Conservation (phyloP, 2,329 filamentous ascomycete species). For the Alternaria solani region DNA sequence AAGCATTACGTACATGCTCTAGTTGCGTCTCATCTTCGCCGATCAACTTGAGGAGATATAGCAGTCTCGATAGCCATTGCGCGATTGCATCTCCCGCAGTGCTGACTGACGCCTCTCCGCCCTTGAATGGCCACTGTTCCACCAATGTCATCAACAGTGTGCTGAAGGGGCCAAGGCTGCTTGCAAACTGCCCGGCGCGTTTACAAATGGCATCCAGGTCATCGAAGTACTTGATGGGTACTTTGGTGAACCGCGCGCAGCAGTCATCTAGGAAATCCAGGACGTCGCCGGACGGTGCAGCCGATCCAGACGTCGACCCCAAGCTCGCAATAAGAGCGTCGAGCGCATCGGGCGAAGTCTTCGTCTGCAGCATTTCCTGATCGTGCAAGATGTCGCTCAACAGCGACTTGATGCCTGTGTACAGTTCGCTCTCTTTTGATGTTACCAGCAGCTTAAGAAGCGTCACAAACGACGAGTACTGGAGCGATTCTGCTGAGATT, state of each 20-base stretch:
- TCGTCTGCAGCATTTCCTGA: slow-evolving; percentile 69
- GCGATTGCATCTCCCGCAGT: slow-evolving; percentile 41
- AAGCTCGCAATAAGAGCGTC: slow-evolving; percentile 59
- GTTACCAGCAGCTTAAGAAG: slow-evolving; percentile 68
- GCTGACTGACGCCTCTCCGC: slow-evolving; percentile 34
- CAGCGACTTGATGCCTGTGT: slow-evolving; percentile 63
- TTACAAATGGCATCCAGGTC: slow-evolving; percentile 63
- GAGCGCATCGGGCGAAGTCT: slow-evolving; percentile 50
- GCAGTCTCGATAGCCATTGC: slow-evolving; percentile 47
- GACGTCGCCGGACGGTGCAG: slow-evolving; percentile 50
- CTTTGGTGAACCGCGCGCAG: slow-evolving; percentile 74
- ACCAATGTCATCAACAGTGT: slow-evolving; percentile 73
- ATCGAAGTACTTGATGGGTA: slow-evolving; percentile 85
- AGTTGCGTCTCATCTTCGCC: slow-evolving; percentile 47
- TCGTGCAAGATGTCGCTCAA: slow-evolving; percentile 69
- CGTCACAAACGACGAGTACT: slow-evolving; percentile 74
- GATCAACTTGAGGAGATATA: slow-evolving; percentile 47
- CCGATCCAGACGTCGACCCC: slow-evolving; percentile 51
- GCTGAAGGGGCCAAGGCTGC: slow-evolving; percentile 57
- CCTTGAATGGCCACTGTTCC: slow-evolving; percentile 78
- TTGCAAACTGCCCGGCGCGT: slow-evolving; percentile 21
- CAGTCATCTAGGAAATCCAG: slow-evolving; percentile 85
- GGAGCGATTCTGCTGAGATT: slow-evolving; percentile 60
- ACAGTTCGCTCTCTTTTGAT: slow-evolving; percentile 58
- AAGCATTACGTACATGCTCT: slow-evolving; percentile 35